Evolutionary conservation across 148 eudicot genomes (phyloP).

Genomic region (Beta vulgaris): DNA sequence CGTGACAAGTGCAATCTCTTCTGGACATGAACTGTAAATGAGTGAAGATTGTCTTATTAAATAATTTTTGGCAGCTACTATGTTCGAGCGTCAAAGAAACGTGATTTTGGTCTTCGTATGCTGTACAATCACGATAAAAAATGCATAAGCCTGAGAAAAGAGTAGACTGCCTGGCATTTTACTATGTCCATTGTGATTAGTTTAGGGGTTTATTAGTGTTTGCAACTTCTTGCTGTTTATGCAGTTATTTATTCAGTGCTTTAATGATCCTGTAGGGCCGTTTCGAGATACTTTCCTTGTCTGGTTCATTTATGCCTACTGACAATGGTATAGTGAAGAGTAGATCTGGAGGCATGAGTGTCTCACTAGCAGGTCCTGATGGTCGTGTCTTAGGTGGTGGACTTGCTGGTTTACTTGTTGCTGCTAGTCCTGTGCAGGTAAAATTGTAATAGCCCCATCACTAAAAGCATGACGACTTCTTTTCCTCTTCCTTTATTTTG

Average conservation of each 20-base stretch:
- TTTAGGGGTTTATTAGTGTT: not conserved
- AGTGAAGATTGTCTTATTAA: no score
- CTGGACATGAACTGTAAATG: no score
- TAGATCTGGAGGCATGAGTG: constrained; percentile 88
- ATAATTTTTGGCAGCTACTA: no score
- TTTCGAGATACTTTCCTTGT: constrained; percentile 77
- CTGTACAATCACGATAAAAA: not conserved
- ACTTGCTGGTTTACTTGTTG: constrained; percentile 79
- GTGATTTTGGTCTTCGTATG: no score
- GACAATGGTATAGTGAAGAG: constrained; percentile 69
- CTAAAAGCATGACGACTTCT: no score
- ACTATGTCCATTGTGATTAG: not conserved
- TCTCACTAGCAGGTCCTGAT: constrained; percentile 82
- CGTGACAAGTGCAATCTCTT: no score
- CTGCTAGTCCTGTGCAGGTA: constrained; percentile 94
- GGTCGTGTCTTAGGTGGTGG: constrained; percentile 89
- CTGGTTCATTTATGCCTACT: constrained; percentile 74
- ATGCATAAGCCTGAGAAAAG: not conserved
- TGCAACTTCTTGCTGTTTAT: not conserved
- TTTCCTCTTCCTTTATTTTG: not conserved
- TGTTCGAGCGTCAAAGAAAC: no score
- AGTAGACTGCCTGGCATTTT: not conserved
- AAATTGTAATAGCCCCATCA: not conserved
- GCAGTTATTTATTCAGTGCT: not conserved
- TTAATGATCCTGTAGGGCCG: constrained; percentile 59